Percentiles rank a stretch among this genome's conserved stretches.
Evolutionary conservation across 495 filamentous ascomycete species (phyloP).

Genomic region (Penicillium fimorum): DNA sequence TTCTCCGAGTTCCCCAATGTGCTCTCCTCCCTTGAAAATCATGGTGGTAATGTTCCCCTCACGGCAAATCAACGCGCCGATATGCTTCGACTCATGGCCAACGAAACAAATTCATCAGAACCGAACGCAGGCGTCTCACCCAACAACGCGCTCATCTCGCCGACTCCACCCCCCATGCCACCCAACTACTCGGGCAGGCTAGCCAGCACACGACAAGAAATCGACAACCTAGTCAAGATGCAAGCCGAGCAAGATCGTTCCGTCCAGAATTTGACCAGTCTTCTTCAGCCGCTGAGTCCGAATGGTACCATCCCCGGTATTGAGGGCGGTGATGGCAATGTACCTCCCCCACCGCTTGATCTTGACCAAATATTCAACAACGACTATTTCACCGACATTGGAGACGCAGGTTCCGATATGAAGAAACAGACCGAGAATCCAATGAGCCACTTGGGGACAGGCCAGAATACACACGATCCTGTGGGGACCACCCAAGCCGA

Average conservation of each 20-base stretch:
- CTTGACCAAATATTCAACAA: constrained; percentile 69
- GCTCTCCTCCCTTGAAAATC: constrained; percentile 66
- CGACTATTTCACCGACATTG: constrained; percentile 56
- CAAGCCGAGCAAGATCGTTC: constrained; percentile 69
- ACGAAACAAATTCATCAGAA: constrained; percentile 38
- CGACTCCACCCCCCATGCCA: constrained; percentile 59
- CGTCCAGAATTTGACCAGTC: constrained; percentile 65
- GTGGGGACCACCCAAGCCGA: constrained; percentile 16
- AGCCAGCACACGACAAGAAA: constrained; percentile 63
- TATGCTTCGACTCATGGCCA: constrained; percentile 78
- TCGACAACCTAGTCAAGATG: constrained; percentile 70
- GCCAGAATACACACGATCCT: constrained; percentile 10
- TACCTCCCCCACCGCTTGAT: constrained; percentile 51
- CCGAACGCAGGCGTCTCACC: constrained; percentile 24
- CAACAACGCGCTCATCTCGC: constrained; percentile 59
- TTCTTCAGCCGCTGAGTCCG: constrained; percentile 75
- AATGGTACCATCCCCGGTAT: constrained; percentile 78
- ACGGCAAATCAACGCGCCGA: constrained; percentile 74
- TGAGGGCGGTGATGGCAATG: constrained; percentile 38
- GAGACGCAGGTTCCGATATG: constrained; percentile 32
- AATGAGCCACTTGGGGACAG: constrained; percentile 15
- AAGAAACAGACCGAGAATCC: constrained; percentile 26
- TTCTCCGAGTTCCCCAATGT: constrained; percentile 70
- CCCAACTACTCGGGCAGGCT: constrained; percentile 52
- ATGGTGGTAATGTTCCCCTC: constrained; percentile 62